Conservation (phyloP, 2,329 filamentous ascomycete species). For the Paecilomyces niveus region DNA sequence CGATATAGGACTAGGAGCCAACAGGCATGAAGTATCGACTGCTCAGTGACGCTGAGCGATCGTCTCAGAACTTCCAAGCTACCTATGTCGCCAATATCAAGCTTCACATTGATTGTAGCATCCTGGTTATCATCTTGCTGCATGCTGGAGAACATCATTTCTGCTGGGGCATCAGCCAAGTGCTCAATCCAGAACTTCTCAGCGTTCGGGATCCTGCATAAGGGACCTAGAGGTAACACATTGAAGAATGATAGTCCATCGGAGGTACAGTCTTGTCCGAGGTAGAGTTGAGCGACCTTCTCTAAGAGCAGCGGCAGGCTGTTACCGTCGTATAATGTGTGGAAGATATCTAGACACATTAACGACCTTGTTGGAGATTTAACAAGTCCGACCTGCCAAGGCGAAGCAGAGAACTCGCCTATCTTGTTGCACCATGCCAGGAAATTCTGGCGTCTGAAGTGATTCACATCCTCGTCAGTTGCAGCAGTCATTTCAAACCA, state of each 20-base stretch:
- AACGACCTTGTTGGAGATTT: slow-evolving; percentile 20
- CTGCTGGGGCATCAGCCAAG: slow-evolving; percentile 33
- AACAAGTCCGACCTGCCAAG: slow-evolving; percentile 28
- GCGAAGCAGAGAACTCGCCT: slow-evolving; percentile 24
- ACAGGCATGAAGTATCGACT: slow-evolving; percentile 67
- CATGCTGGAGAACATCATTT: slow-evolving; percentile 20
- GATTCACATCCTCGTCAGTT: slow-evolving; percentile 22
- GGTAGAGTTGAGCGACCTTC: slow-evolving; percentile 50
- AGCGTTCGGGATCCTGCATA: slow-evolving; percentile 44
- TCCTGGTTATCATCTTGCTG: slow-evolving; percentile 9
- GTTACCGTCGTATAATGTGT: slow-evolving; percentile 79
- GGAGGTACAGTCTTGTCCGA: slow-evolving; percentile 13
- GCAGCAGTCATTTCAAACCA: slow-evolving; percentile 38
- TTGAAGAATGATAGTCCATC: slow-evolving; percentile 56
- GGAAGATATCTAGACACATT: slow-evolving; percentile 67
- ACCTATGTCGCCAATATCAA: slow-evolving; percentile 27
- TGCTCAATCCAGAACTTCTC: slow-evolving; percentile 62
- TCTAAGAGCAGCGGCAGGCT: slow-evolving; percentile 64
- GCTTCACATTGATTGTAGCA: slow-evolving; percentile 10
- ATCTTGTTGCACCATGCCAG: slow-evolving; percentile 51
- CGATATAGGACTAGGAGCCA: slow-evolving; percentile 61
- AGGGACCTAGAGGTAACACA: slow-evolving; percentile 61
- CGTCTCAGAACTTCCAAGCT: slow-evolving; percentile 49
- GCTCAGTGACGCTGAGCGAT: slow-evolving; percentile 64
- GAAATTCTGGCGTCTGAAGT: slow-evolving; percentile 30